Evolutionary conservation across 179 eudicot species (phyloP).

Genomic region (Corrigiola litoralis): DNA sequence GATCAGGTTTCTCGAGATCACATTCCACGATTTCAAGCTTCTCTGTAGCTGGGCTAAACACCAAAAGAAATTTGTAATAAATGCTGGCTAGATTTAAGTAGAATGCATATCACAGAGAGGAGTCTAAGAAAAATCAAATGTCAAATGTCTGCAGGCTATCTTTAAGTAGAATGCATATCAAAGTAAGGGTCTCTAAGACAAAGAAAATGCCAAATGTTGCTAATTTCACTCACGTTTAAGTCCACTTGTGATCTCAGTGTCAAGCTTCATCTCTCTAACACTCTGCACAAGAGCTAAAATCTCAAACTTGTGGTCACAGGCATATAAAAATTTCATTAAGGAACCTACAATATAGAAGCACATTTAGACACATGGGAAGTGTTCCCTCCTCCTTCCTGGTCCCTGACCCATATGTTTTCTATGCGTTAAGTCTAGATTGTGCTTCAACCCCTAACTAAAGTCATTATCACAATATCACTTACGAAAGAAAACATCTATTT

Average conservation of each 20-base stretch:
- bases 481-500: background rate
- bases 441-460: background rate
- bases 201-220: background rate
- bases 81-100: constrained; percentile 1
- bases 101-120: background rate
- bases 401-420: too few relatives aligned
- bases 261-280: constrained; percentile 57
- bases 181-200: background rate
- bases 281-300: constrained; percentile 40
- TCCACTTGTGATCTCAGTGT: constrained; percentile 30
- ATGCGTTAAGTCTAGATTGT: too few relatives aligned
- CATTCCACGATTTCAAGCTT: constrained; percentile 89
- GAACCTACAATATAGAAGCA: too few relatives aligned
- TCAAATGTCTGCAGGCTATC: constrained; percentile 1
- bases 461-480: background rate
- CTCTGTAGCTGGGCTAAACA: constrained; percentile 97
- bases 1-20: constrained; percentile 63
- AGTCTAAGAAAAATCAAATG: background rate
- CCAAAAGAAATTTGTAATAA: constrained; percentile 51
- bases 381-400: too few relatives aligned
- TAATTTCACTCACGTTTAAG: constrained; percentile 46
- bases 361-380: too few relatives aligned
- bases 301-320: background rate
- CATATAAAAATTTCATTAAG: too few relatives aligned
- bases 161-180: background rate